Conservation (phyloP, 1,139 yeast species). For the Lodderomyces theae region DNA sequence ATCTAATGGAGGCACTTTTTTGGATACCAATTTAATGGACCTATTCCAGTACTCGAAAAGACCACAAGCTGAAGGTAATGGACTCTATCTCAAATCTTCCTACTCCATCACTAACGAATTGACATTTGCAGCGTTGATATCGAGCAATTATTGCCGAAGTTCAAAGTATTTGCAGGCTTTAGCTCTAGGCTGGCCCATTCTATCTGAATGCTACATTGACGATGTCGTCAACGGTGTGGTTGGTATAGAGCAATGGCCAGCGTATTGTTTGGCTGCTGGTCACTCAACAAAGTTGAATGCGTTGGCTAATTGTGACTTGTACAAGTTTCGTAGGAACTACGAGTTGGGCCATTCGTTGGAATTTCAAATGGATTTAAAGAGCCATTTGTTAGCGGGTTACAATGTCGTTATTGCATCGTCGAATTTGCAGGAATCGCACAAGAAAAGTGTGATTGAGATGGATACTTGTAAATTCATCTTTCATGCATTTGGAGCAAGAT, state of each 20-base stretch:
- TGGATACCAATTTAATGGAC: slow-evolving; percentile 47
- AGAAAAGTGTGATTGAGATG: slow-evolving; percentile 24
- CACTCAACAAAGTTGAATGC: slow-evolving; percentile 39
- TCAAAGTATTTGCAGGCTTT: slow-evolving; percentile 78
- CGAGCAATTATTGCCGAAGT: slow-evolving; percentile 59
- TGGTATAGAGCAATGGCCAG: slow-evolving; percentile 39
- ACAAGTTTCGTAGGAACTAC: slow-evolving; percentile 32
- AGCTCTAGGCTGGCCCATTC: slow-evolving; percentile 88
- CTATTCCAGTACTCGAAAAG: slow-evolving; percentile 21
- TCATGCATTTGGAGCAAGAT: slow-evolving; percentile 44
- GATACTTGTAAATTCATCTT: slow-evolving; percentile 45
- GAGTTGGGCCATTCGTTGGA: slow-evolving; percentile 22
- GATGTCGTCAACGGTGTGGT: slow-evolving; percentile 41
- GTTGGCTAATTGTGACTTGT: slow-evolving; percentile 42
- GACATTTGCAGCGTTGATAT: slow-evolving; percentile 63
- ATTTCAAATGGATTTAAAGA: slow-evolving; percentile 40
- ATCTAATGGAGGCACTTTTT: slow-evolving; percentile 52
- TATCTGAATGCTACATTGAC: slow-evolving; percentile 59
- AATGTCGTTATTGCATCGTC: slow-evolving; percentile 30
- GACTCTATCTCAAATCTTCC: slow-evolving; percentile 8
- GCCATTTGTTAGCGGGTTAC: slow-evolving; percentile 27
- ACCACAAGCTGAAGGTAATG: neutral
- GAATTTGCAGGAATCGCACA: slow-evolving; percentile 10
- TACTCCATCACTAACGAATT: slow-evolving; percentile 18
- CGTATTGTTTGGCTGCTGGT: slow-evolving; percentile 74